Base-by-base conservation (phyloP, 1,139 yeast species). In the Yamadazyma epiphylla region DNA sequence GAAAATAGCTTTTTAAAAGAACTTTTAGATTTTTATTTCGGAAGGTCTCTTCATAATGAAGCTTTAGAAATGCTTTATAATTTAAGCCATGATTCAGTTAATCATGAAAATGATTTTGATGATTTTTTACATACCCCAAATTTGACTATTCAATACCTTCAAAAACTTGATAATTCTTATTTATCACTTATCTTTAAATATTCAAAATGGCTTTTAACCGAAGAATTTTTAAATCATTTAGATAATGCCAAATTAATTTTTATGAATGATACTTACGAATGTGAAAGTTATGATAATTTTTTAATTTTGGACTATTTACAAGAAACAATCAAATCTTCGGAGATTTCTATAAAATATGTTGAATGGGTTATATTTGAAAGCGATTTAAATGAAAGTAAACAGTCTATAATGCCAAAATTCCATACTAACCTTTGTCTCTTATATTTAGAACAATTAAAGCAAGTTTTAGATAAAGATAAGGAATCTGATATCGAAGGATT, bases 21-120 rank as follows among this genome's bases (percentile, higher is more conserved):
- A 43, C 63, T 91, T 25, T 70, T 87, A 10, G 95, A 86, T 49
- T 91, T 86, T 48, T 86, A 83, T 47, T 80, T 65, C 46, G 77
- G 84, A 7, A 66, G 82, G 34, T 53, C 60, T 2, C 53, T 76
- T 27, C 96, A 88, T 53, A 59, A 64, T 10, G 77, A 80, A 33
- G 95, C 96, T 0, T 58, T 91, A 28, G 60, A 67, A 9, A 66
- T 86, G 51, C 60, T 89, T 25, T 51, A 57, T 31, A 48, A 56
- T n/a, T 42, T 66, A 19, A 53, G 66, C 2, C 64, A 61, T 27
- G 50, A 53, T 11, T 40, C 47, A 5, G 42, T 49, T 5, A 43
- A 41, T 10, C 48, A 43, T 10, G 46, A 40, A n/a, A 45, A 53
- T 13, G 54, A 46, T 1, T 41, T 55, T 25, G 60, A 54, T 35